Conservation (phyloP, 352 stramenopile genomes). For the Aphanomyces cochlioides region DNA sequence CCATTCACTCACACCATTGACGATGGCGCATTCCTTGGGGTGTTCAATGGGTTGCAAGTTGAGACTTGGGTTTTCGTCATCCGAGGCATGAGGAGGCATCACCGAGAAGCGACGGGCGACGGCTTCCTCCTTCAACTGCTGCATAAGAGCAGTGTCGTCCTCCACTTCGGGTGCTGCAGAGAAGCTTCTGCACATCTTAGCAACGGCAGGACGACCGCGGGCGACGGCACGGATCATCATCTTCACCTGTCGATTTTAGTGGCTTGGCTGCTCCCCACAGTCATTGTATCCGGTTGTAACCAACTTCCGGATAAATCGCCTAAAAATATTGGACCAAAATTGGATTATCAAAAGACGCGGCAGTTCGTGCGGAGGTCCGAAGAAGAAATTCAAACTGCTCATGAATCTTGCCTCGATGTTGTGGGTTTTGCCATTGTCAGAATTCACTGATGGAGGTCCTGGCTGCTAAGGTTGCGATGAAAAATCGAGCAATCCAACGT, state of each 20-base stretch:
- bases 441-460: too few species aligned
- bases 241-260: conserved; percentile 25
- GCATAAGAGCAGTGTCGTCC: conserved; percentile 20
- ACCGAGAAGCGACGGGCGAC: conserved; percentile 37
- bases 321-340: not conserved
- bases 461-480: too few species aligned
- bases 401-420: too few species aligned
- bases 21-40: conserved; percentile 57
- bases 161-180: conserved; percentile 1
- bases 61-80: conserved; percentile 46
- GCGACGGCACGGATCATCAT: conserved; percentile 27
- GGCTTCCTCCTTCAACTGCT: conserved; percentile 17
- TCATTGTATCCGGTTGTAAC: conserved; percentile 3
- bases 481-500: too few species aligned
- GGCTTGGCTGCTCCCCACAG: conserved; percentile 18
- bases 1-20: conserved; percentile 64
- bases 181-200: conserved; percentile 13
- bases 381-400: too few species aligned
- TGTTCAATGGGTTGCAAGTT: conserved; percentile 51
- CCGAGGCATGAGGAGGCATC: conserved; percentile 56
- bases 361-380: too few species aligned
- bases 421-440: too few species aligned
- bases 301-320: too few species aligned
- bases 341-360: not conserved
- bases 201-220: conserved; percentile 1